Evolutionary conservation across 1,139 yeast species (phyloP).

Genomic region (Arxiozyma slooffiae): DNA sequence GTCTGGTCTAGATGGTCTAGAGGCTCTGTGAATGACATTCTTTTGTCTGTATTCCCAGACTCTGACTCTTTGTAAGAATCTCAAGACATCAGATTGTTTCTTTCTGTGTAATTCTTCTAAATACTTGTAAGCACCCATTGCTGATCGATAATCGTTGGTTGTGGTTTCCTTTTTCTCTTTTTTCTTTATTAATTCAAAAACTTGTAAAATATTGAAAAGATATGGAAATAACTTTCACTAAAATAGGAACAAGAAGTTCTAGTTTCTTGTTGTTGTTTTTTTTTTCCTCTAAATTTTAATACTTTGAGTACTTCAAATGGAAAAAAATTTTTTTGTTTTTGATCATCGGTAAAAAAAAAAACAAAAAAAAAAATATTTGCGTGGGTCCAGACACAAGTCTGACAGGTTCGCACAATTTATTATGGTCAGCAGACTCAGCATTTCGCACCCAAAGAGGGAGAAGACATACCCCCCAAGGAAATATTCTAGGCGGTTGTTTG

Average conservation of each 20-base stretch:
- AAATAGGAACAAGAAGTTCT: too few relatives aligned
- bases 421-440: not conserved
- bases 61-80: conserved; percentile 98
- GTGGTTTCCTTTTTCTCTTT: not conserved
- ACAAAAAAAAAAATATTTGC: not conserved
- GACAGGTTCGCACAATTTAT: not conserved
- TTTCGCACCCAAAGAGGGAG: not conserved
- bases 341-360: too few relatives aligned
- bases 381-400: not conserved
- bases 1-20: conserved; percentile 99
- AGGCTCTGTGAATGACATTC: conserved; percentile 96
- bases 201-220: too few relatives aligned
- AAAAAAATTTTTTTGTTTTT: too few relatives aligned
- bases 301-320: too few relatives aligned
- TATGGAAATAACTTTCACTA: too few relatives aligned
- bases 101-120: conserved; percentile 98
- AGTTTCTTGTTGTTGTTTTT: too few relatives aligned
- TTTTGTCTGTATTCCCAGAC: conserved; percentile 99
- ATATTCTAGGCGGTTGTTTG: too few relatives aligned
- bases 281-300: too few relatives aligned
- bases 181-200: too few relatives aligned
- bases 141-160: conserved; percentile 8
- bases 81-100: conserved; percentile 99
- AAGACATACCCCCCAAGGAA: too few relatives aligned
- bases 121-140: conserved; percentile 99